Evolutionary conservation across 306 rosid genomes (phyloP), one percentile per base, ranked within the genome.

Genomic region (Senna tora): DNA sequence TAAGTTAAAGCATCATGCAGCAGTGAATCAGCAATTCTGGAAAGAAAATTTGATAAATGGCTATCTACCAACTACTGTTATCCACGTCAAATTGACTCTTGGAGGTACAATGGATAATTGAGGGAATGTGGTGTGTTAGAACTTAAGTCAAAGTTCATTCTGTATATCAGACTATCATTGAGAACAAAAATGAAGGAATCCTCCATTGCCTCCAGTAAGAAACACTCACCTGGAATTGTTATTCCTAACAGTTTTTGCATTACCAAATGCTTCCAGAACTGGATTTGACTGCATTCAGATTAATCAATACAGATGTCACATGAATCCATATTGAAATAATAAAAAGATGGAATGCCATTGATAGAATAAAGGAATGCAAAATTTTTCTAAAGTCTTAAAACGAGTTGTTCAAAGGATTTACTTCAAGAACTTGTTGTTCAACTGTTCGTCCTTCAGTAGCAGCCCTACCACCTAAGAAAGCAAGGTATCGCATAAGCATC

Each of bases 361-460:
- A 12, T 20, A 72, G 45, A 74, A 39, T 41, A 62, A 54, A 59
- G 47, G 20, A 73, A 22, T 47, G 74, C 53, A 56, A 73, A 41
- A 32, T 78, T 28, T 58, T 58, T 50, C 21, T 39, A 46, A 67
- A 65, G 43, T 56, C 79, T 10, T 32, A 72, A 51, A 65, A 76
- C 58, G 64, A 55, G 75, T 69, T 32, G 58, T 47, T 79, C 47
- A 21, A 67, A 33, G 58, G 72, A 72, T 64, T 73, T 87, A 95
- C 99, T 85, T 95, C 97, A 76, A 95, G 99, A 85, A 95, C 97
- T 92, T 95, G 99, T 73, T 95, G 97, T 73, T 95, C 97, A 72
- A 95, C 96, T 50, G 99, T 92, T 69, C 99, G 77, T 73, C 99
- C 99, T 77, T 95, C 99, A 21, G 97, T 95, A 38, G 83, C 99